Percentiles rank a stretch among this genome's conserved stretches.
Evolutionary conservation across 1,284 basidiomycete genomes (phyloP).

Genomic region (Singerocomus inundabilis): DNA sequence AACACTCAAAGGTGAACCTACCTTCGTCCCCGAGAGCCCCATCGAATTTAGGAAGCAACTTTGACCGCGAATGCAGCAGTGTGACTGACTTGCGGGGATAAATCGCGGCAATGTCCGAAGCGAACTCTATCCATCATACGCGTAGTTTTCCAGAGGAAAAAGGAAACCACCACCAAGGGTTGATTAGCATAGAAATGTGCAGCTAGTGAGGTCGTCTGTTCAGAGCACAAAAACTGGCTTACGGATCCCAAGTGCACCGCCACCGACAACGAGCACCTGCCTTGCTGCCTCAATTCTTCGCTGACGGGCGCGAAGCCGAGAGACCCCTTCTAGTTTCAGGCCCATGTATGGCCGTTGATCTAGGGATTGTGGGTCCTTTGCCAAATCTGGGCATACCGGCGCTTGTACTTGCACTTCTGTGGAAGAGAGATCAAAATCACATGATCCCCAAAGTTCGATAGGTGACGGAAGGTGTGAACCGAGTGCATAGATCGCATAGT

Average conservation of each 20-base stretch:
- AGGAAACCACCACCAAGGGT: no score
- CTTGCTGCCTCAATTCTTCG: constrained; percentile 41
- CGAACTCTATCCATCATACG: constrained; percentile 46
- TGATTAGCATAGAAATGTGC: background rate
- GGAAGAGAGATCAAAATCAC: background rate
- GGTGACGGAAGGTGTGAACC: constrained; percentile 56
- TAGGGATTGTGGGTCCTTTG: background rate
- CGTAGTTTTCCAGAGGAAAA: background rate
- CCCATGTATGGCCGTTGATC: constrained; percentile 37
- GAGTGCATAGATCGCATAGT: constrained; percentile 58
- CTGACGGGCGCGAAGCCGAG: constrained; percentile 50
- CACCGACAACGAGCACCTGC: constrained; percentile 56
- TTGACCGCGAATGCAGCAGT: constrained; percentile 63
- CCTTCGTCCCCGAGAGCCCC: constrained; percentile 55
- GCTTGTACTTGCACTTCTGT: background rate
- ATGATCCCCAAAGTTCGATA: constrained; percentile 51
- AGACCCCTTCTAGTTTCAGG: constrained; percentile 45
- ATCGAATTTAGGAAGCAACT: constrained; percentile 61
- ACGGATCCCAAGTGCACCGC: constrained; percentile 65
- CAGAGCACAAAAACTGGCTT: constrained; percentile 24
- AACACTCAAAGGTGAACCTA: constrained; percentile 23
- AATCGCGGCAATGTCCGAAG: constrained; percentile 64
- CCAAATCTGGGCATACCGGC: background rate
- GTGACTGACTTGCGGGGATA: constrained; percentile 61
- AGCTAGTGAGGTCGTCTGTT: background rate